Evolutionary conservation across 495 filamentous ascomycete genomes (phyloP).

Genomic region (Xylaria longipes): DNA sequence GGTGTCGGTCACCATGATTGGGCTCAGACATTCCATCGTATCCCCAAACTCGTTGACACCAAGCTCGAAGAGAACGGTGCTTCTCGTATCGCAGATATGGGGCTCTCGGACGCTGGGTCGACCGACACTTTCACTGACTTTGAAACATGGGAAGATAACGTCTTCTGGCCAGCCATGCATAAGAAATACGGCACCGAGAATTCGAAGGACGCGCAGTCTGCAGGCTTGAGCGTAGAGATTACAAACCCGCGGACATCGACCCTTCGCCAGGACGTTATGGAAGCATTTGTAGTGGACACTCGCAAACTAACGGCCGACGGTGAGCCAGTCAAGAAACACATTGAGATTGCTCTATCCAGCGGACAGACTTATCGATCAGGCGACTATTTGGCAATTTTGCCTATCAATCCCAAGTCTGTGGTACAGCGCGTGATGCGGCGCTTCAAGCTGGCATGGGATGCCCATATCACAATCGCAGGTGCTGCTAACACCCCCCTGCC

Average conservation of each 20-base stretch:
- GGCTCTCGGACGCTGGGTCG: constrained; percentile 65
- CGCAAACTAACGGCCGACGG: constrained; percentile 60
- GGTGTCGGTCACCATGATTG: constrained; percentile 67
- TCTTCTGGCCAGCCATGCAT: constrained; percentile 70
- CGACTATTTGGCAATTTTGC: constrained; percentile 78
- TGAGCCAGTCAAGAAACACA: constrained; percentile 65
- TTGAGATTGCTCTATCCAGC: constrained; percentile 69
- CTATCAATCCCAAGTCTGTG: constrained; percentile 67
- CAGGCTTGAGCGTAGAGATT: constrained; percentile 61
- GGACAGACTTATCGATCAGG: constrained; percentile 72
- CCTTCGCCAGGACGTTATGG: constrained; percentile 69
- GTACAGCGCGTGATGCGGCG: constrained; percentile 60
- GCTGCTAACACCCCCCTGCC: constrained; percentile 62
- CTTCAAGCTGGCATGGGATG: constrained; percentile 67
- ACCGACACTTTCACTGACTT: constrained; percentile 74
- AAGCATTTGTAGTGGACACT: constrained; percentile 64
- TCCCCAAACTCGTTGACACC: constrained; percentile 69
- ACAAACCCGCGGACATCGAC: constrained; percentile 64
- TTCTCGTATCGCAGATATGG: constrained; percentile 59
- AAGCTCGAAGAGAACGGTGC: constrained; percentile 59
- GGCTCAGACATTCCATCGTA: constrained; percentile 72
- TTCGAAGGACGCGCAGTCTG: constrained; percentile 26
- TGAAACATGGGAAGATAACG: constrained; percentile 70
- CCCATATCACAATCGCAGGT: constrained; percentile 55
- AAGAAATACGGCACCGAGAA: constrained; percentile 47